Evolutionary conservation across 352 stramenopile species (phyloP), one percentile per base, ranked within the genome.

Genomic region (Poterioochromonas sp.): DNA sequence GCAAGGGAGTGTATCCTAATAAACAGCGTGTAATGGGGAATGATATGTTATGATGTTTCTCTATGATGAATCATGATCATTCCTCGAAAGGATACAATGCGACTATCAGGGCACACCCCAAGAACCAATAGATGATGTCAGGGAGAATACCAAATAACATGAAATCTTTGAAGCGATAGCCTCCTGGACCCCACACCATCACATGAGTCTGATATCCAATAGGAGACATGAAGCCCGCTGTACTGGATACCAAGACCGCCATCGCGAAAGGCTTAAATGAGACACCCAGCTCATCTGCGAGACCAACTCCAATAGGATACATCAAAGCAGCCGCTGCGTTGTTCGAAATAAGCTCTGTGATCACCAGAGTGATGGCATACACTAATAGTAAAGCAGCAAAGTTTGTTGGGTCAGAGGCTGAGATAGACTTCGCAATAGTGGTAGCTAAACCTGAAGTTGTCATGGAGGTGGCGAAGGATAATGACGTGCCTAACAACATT

Each of bases 121-220:
- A 22, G 29, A 81, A 54, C 34, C 80, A 39, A 43, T 63, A 83
- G 32, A 84, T 65, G 8, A 84, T 22, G 2, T 82, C 62, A 29
- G 85, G 53, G 12, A 79, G 58, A 0, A 81, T 47, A n/a, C 83
- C 82, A 51, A 84, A 81, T 51, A 80, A 79, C 2, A 83, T 73
- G 70, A 82, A 85, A 43, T 85, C 83, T 1, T 32, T 74, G 65
- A 86, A 85, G 0, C 41, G 73, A 73, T 85, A 85, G 26, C 79
- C 79, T 15, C 83, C 83, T 29, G 83, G 83, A 0, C 49, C 65
- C 77, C 78, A 86, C 1, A 85, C 83, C 58, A 85, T 85, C 15
- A 80, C 82, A 47, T 85, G 85, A 0, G 82, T 86, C 77, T 86
- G 81, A 71, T 86, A 85, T 26, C 82, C 82, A 39, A 85, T 82